Conservation (phyloP, 139 green algal species). For the Coelastrella sp. region DNA sequence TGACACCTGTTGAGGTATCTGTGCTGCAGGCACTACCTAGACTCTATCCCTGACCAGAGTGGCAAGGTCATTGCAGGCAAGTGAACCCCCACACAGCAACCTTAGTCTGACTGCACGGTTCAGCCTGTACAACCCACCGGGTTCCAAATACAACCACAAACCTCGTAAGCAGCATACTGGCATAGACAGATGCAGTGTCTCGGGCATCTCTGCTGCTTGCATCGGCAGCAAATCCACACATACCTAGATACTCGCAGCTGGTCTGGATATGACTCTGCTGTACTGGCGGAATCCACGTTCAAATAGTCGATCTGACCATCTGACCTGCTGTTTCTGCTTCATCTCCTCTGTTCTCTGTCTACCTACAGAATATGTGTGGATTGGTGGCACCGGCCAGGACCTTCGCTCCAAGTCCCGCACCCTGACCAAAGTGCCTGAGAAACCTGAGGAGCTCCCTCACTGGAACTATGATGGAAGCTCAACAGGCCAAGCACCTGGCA, state of each 20-base stretch:
- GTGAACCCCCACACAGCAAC: no score
- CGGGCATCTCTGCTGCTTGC: no score
- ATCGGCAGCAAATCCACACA: neutral
- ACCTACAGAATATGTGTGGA: slow-evolving; percentile 91
- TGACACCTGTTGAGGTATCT: neutral
- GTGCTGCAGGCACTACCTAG: slow-evolving; percentile 57
- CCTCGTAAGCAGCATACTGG: neutral
- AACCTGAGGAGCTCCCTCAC: slow-evolving; percentile 84
- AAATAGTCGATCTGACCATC: neutral
- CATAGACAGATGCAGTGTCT: neutral
- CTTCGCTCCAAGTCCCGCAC: slow-evolving; percentile 83
- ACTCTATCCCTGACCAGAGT: slow-evolving; percentile 61
- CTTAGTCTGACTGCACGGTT: neutral
- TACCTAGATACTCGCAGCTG: neutral
- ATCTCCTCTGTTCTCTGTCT: neutral
- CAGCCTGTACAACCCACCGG: neutral
- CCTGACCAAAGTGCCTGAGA: slow-evolving; percentile 60
- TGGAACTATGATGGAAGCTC: slow-evolving; percentile 99
- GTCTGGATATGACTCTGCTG: neutral
- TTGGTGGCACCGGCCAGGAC: slow-evolving; percentile 87
- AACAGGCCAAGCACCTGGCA: slow-evolving; percentile 92
- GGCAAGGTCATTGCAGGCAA: slow-evolving; percentile 76
- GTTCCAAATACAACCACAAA: neutral
- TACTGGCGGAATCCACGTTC: neutral
- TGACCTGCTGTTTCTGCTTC: neutral